phyloP scores from a whole-genome alignment of 345 rosid species.

The Aquilaria malaccensis region DNA sequence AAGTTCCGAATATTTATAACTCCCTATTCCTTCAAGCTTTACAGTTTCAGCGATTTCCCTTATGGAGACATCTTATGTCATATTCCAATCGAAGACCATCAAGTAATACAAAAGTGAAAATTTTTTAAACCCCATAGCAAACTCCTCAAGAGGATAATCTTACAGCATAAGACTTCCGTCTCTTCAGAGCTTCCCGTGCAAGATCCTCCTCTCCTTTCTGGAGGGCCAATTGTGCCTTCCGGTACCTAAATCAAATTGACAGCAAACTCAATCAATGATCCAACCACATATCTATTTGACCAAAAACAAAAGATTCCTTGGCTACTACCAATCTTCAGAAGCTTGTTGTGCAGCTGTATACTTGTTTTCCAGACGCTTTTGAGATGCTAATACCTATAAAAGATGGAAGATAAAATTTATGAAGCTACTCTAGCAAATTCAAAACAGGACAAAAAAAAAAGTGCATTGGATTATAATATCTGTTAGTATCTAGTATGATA shows the following conservation, averaged over 20 bases:
- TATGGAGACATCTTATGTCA: too few relatives aligned
- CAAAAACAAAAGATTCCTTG: slow-evolving; percentile 1
- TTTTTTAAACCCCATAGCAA: too few relatives aligned
- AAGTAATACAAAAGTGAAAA: not conserved
- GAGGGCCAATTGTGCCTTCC: slow-evolving; percentile 74
- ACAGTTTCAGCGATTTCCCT: too few relatives aligned
- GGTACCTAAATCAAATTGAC: slow-evolving; percentile 40
- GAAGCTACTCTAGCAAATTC: not conserved
- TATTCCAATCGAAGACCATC: too few relatives aligned
- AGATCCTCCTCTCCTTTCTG: slow-evolving; percentile 80
- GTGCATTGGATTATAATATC: not conserved
- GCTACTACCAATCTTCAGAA: slow-evolving; percentile 63
- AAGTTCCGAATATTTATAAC: too few relatives aligned
- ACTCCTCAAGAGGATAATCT: too few relatives aligned
- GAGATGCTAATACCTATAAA: slow-evolving; percentile 68
- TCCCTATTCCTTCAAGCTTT: too few relatives aligned
- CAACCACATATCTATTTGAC: not conserved
- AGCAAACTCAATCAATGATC: slow-evolving; percentile 2
- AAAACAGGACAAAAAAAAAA: slow-evolving; percentile 4
- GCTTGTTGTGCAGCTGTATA: slow-evolving; percentile 64
- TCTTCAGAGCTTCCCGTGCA: slow-evolving; percentile 81
- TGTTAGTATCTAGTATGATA: not conserved
- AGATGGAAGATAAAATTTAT: not conserved
- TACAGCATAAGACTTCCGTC: slow-evolving; percentile 73
- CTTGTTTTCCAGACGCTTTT: slow-evolving; percentile 67